Conservation (phyloP, 441 rosid species). For the Codiaeum variegatum region DNA sequence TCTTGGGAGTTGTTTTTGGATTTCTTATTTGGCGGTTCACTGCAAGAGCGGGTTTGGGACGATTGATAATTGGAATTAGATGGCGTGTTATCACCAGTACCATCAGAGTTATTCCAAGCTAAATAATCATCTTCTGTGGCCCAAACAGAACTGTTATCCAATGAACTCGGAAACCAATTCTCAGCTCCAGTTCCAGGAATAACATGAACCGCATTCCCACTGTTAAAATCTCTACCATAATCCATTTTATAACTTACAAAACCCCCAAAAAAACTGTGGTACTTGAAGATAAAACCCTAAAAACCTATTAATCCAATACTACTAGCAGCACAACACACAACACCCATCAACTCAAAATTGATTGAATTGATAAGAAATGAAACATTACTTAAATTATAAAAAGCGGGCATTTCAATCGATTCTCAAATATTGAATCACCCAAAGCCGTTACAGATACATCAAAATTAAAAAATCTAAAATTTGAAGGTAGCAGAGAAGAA, state of each 20-base stretch:
- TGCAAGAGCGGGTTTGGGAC: constrained; percentile 42
- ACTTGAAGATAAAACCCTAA: constrained; percentile 22
- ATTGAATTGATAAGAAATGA: background rate
- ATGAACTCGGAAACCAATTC: constrained; percentile 47
- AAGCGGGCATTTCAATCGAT: background rate
- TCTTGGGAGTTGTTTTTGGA: constrained; percentile 45
- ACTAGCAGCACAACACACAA: background rate
- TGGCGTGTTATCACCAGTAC: constrained; percentile 26
- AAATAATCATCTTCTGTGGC: constrained; percentile 78
- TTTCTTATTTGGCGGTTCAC: constrained; percentile 64
- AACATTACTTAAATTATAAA: background rate
- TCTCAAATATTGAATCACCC: background rate
- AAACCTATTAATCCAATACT: constrained; percentile 12
- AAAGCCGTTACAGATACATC: background rate
- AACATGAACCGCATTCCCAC: constrained; percentile 61
- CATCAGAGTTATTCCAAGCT: constrained; percentile 39
- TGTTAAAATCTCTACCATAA: constrained; percentile 40
- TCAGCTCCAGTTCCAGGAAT: constrained; percentile 48
- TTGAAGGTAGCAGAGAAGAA: background rate
- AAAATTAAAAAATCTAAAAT: background rate
- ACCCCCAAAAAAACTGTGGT: background rate
- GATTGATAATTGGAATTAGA: constrained; percentile 43
- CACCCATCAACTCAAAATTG: constrained; percentile 21
- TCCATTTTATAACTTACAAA: constrained; percentile 37
- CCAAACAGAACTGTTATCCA: constrained; percentile 48